Percentiles rank a stretch among this genome's conserved stretches.
These are phyloP conservation scores for Davidsoniella neocaledoniae DNA, from an alignment of 2,329 filamentous ascomycete species.

Conservation along the genomic window DNA sequence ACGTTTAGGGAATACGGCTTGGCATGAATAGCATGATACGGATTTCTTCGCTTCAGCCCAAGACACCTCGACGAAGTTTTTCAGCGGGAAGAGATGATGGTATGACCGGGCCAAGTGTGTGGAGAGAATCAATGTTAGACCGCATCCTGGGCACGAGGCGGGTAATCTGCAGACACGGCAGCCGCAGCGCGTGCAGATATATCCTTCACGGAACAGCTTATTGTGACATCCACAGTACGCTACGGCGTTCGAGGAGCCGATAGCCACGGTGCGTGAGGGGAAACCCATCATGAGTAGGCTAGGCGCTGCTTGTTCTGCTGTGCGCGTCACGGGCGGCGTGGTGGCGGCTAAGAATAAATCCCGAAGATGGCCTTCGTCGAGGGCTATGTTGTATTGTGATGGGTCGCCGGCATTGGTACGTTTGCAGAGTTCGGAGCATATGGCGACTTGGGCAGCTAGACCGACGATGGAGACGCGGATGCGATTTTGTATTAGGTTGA, in stretches of 20 bases:
- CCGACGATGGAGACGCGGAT: conserved; percentile 83
- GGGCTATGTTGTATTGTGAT: conserved; percentile 62
- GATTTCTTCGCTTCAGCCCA: conserved; percentile 55
- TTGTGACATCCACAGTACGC: conserved; percentile 88
- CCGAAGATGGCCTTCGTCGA: conserved; percentile 61
- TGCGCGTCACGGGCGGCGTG: conserved; percentile 70
- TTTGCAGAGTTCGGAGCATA: conserved; percentile 78
- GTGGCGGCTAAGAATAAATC: conserved; percentile 81
- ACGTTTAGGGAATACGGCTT: conserved; percentile 48
- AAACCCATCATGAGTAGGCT: conserved; percentile 95
- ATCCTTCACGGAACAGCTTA: conserved; percentile 65
- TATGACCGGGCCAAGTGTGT: conserved; percentile 89
- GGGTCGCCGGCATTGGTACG: conserved; percentile 71
- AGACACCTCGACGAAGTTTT: conserved; percentile 78
- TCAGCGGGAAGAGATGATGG: conserved; percentile 77
- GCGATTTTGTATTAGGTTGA: conserved; percentile 58
- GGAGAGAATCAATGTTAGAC: conserved; percentile 80
- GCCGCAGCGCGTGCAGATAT: conserved; percentile 75
- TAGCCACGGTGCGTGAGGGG: conserved; percentile 66
- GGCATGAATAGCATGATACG: conserved; percentile 61
- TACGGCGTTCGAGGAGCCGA: conserved; percentile 34
- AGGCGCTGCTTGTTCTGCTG: conserved; percentile 38
- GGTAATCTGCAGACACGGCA: conserved; percentile 82
- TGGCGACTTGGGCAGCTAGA: conserved; percentile 76
- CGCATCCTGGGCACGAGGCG: conserved; percentile 78